Evolutionary conservation across 441 rosid genomes (phyloP).

Genomic region (Populus hybrid): DNA sequence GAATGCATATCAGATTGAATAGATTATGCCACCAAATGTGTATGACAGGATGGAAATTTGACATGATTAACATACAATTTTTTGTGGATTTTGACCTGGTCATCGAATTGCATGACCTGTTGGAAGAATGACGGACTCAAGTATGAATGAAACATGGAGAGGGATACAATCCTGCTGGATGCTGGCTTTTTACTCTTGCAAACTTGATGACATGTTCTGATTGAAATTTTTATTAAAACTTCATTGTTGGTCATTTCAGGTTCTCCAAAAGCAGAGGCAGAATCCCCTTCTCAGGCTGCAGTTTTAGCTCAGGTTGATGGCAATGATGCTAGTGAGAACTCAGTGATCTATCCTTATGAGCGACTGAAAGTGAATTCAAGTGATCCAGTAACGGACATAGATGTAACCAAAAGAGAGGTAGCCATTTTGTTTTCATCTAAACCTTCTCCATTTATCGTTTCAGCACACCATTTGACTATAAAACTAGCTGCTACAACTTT

Average conservation of each 20-base stretch:
- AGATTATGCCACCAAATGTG: background rate
- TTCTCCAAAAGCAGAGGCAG: slow-evolving; percentile 28
- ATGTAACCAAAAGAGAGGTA: slow-evolving; percentile 74
- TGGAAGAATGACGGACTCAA: background rate
- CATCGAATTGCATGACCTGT: background rate
- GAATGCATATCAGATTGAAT: background rate
- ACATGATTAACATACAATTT: background rate
- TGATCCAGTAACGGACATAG: slow-evolving; percentile 51
- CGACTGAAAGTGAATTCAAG: slow-evolving; percentile 49
- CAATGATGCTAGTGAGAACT: slow-evolving; percentile 21
- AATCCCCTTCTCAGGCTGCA: slow-evolving; percentile 18
- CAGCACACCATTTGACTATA: background rate
- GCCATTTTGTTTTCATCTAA: background rate
- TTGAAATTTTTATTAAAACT: slow-evolving; percentile 2
- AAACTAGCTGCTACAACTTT: background rate
- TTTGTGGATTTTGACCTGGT: background rate
- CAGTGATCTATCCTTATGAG: slow-evolving; percentile 43
- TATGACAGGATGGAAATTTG: background rate
- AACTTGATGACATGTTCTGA: slow-evolving; percentile 9
- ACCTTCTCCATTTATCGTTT: background rate
- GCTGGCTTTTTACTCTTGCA: background rate
- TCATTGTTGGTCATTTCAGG: slow-evolving; percentile 32
- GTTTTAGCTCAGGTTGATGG: slow-evolving; percentile 25
- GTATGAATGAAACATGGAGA: background rate
- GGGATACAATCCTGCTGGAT: background rate